Evolutionary conservation across 305 asterid genomes (phyloP), one percentile per base, ranked within the genome.

Genomic region (Striga hermonthica): DNA sequence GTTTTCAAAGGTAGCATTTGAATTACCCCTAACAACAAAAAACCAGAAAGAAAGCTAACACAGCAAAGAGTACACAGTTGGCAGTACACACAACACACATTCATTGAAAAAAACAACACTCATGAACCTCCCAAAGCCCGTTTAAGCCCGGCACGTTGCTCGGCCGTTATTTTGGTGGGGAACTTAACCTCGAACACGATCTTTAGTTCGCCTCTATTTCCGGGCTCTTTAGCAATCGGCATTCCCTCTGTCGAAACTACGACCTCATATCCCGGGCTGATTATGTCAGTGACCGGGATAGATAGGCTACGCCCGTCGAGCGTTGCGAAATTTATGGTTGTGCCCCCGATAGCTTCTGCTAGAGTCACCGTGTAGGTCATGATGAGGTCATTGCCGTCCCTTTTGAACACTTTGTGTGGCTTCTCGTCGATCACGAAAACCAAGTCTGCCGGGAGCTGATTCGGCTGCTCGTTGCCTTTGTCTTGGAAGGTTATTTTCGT

Each of bases 401-500:
- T 82, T 60, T 44, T 72, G 88, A 72, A 90, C 6, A 74, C 41
- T 7, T 44, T 66, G 54, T 93, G 99, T 1, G 96, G 92, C 85
- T 86, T 93, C 77, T 90, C 97, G 1, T 88, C 95, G 1, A 93
- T 88, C 59, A 90, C 90, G 45, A 93, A 93, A 28, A 86, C 87
- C 0, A 93, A 87, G 60, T 93, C 99, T 22, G 95, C 95, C 0
- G 99, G 86, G 7, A 88, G 91, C 74, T 86, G 96, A 39, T 85
- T 82, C 50, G 60, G 83, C 57, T 90, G 96, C 72, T 90, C 92
- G 31, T 93, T 90, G 3, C 99, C 97, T 80, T 93, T 88, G 82
- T 86, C 97, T 3, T 82, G 92, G 52, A 93, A 93, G 4, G 95
- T 90, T 62, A 93, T 84, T 83, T 88, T 90, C 9, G 97, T 90